A percentile compares a stretch with the other conserved stretches of the same genome.
Conservation (phyloP, 495 filamentous ascomycete genomes). For the Annulohypoxylon bovei region DNA sequence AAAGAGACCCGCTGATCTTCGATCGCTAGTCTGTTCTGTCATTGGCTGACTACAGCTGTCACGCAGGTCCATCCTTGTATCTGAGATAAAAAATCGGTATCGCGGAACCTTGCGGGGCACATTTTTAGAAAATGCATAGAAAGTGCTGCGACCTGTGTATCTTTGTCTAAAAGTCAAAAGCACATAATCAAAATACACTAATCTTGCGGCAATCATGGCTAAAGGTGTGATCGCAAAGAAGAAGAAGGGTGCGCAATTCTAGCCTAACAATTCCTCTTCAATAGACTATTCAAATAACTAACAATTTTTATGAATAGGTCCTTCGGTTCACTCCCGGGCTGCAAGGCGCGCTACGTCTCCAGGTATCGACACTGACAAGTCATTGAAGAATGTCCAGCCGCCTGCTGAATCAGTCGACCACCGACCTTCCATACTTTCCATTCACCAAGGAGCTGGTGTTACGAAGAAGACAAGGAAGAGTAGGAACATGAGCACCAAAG, state of each 20-base stretch:
- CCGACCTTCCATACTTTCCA: conserved; percentile 69
- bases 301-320: conserved; percentile 46
- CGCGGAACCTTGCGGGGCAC: conserved; percentile 22
- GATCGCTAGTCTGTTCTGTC: not conserved
- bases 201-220: conserved; percentile 47
- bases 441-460: conserved; percentile 70
- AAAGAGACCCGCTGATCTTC: not conserved
- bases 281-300: conserved; percentile 3
- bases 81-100: not conserved
- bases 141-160: not conserved
- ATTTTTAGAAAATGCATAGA: conserved; percentile 12
- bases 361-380: conserved; percentile 78
- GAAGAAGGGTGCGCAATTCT: conserved; percentile 47
- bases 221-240: conserved; percentile 54
- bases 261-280: not conserved
- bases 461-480: conserved; percentile 71
- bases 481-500: conserved; percentile 69
- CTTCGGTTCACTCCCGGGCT: conserved; percentile 72
- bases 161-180: not conserved
- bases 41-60: not conserved
- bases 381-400: conserved; percentile 68
- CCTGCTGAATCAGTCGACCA: conserved; percentile 60
- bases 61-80: not conserved
- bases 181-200: too few relatives aligned
- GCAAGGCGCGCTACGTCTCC: conserved; percentile 77